Evolutionary conservation across 257 asterid species (phyloP), one percentile per base, ranked within the genome.

Genomic region (Solanum bulbocastanum): DNA sequence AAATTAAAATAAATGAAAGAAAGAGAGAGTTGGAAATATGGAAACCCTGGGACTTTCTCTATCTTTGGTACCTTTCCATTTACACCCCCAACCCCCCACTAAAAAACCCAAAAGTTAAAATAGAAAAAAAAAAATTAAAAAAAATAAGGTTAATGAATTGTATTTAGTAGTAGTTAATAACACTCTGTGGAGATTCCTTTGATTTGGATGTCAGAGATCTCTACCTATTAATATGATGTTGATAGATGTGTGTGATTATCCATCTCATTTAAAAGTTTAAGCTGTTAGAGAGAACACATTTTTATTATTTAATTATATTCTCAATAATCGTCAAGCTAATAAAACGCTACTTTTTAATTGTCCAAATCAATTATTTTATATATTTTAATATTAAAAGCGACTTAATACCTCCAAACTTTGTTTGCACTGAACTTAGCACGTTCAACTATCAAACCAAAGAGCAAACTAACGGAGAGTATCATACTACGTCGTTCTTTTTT

Each of bases 1-100:
- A 85, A 40, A 65, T 39, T 40, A 76, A 81, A 60, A 42, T 89
- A 82, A 82, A 65, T 65, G 89, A 65, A 75, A 89, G 76, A 65
- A 20, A 14, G 65, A 74, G 87, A 40, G 42, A 69, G 42, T 35
- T 37, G 35, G 62, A 44, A 56, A 89, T n/a, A 87, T 81, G 87
- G 91, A 90, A 90, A 90, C 87, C 89, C 87, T 90, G 87, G 90
- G 40, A 52, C n/a, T 82, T 36, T 40, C 82, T 86, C 76, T 85
- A 85, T 85, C 90, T 76, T 87, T 90, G 87, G 90, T 87, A 56
- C 42, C 86, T 49, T 89, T 74, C 76, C 79, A 72, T 33, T 72
- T 72, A 33, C 46, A 71, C 25, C 79, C 40, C 74, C 20, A 15
- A 25, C 83, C 58, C 83, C 60, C 32, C 30, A 81, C 42, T 46